Conservation (phyloP, 2,329 filamentous ascomycete genomes). For the Pseudocercospora cruenta region DNA sequence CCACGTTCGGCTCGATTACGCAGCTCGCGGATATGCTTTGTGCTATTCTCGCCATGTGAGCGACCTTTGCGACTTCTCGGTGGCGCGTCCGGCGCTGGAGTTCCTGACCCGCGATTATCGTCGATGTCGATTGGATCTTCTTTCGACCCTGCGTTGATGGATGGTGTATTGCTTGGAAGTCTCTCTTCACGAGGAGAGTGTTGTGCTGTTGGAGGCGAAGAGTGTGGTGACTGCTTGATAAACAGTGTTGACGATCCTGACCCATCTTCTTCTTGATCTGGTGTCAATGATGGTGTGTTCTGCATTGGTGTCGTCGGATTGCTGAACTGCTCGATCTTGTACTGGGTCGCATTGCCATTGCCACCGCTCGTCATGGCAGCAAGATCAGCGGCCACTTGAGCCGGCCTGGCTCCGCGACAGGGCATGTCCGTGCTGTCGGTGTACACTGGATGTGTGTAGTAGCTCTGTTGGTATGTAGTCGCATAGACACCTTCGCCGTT, state of each 20-base stretch:
- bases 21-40: conserved; percentile 18
- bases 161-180: not conserved
- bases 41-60: conserved; percentile 18
- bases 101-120: not conserved
- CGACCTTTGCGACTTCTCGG: conserved; percentile 17
- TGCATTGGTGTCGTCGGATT: not conserved
- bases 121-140: conserved; percentile 12
- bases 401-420: not conserved
- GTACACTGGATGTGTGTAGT: not conserved
- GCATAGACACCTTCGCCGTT: not conserved
- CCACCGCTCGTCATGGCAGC: not conserved
- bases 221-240: conserved; percentile 1
- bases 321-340: not conserved
- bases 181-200: not conserved
- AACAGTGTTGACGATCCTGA: not conserved
- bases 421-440: not conserved
- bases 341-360: not conserved
- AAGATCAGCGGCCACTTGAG: not conserved
- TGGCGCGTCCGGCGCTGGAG: not conserved
- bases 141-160: not conserved
- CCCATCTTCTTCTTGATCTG: not conserved
- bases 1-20: conserved; percentile 16
- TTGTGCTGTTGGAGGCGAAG: not conserved
- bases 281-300: not conserved
- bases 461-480: not conserved